Percentiles rank a stretch among this genome's conserved stretches.
These are phyloP conservation scores for Dillenia turbinata DNA, from an alignment of 164 flowering plant genomes.

Conservation along the genomic window DNA sequence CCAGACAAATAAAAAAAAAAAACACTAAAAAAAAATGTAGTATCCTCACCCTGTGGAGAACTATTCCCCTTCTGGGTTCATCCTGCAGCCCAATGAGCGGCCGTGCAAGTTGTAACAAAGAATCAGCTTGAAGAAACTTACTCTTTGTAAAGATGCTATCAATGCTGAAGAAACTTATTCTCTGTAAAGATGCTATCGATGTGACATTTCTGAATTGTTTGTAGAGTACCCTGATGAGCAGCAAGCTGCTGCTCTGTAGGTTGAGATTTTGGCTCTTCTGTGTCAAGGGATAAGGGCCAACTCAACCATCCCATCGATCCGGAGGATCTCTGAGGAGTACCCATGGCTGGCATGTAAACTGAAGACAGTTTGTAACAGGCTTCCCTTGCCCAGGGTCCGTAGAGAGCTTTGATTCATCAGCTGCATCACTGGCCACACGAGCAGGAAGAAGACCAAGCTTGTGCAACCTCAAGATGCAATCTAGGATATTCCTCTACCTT, in stretches of 20 bases:
- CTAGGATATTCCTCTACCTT: constrained; percentile 4
- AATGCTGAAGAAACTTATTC: not conserved
- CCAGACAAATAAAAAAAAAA: constrained; percentile 3
- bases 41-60: constrained; percentile 3
- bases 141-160: too few species aligned
- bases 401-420: not conserved
- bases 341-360: not conserved
- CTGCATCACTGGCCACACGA: constrained; percentile 5
- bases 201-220: constrained; percentile 6
- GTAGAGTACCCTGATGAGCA: not conserved
- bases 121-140: not conserved
- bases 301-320: constrained; percentile 2
- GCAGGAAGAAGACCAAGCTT: constrained; percentile 5
- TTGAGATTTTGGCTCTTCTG: not conserved
- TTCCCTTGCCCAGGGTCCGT: constrained; percentile 5
- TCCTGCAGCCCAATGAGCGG: constrained; percentile 5
- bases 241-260: not conserved
- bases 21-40: too few species aligned
- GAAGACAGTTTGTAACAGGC: not conserved
- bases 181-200: constrained; percentile 5
- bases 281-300: constrained; percentile 3
- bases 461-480: constrained; percentile 7
- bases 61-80: constrained; percentile 1
- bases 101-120: constrained; percentile 6
- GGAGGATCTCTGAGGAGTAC: constrained; percentile 3